Evolutionary conservation across 805 yeast genomes (phyloP).

Genomic region (Hanseniaspora vineae): DNA sequence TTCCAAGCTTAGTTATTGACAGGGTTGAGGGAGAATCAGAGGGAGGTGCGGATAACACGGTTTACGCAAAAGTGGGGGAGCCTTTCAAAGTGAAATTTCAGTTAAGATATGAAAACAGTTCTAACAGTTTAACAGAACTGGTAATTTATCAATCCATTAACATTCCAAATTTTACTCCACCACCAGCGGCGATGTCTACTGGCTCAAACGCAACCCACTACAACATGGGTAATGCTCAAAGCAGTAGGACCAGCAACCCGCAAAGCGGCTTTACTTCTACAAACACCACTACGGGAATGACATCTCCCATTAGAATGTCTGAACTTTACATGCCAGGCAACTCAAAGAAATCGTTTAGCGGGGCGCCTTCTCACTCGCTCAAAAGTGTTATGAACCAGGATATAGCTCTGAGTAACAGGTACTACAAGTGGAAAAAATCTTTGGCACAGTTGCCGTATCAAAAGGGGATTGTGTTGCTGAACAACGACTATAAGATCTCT

Average conservation of each 20-base stretch:
- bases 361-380: neutral
- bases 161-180: neutral
- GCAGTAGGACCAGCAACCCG: no score
- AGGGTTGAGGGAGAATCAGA: no score
- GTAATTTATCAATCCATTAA: neutral
- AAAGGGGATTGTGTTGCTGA: constrained; percentile 20
- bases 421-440: constrained; percentile 14
- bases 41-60: neutral
- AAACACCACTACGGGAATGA: neutral
- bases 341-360: neutral
- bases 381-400: neutral
- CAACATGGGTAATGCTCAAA: no score
- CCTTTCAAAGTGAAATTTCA: neutral
- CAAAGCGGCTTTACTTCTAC: neutral
- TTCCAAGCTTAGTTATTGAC: no score
- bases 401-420: constrained; percentile 12
- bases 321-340: neutral
- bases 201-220: no score
- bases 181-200: no score
- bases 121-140: neutral
- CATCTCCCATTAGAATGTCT: neutral
- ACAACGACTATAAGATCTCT: constrained; percentile 23
- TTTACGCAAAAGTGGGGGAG: neutral
- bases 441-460: constrained; percentile 11
- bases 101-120: neutral